Evolutionary conservation across 148 eudicot species (phyloP), one percentile per base, ranked within the genome.

Genomic region (Arbutus unedo): DNA sequence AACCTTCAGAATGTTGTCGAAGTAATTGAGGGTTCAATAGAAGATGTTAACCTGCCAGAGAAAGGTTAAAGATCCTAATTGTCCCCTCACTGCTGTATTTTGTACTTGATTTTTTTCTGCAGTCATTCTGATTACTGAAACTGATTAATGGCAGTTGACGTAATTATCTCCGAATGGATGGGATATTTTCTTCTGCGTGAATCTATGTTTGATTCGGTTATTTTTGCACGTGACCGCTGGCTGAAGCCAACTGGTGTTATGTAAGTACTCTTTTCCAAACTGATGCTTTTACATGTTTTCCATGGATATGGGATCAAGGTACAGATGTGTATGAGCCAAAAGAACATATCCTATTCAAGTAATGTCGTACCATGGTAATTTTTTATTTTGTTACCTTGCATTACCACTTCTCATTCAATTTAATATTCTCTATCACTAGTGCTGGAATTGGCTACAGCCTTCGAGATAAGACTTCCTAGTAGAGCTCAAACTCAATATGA

Each of bases 121-220:
- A 19, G 77, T 71, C 44, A 8, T 43, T 78, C 75, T 87, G 25
- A 87, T 78, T 31, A 11, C 3, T 51, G 55, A 25, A 81, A 80
- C 44, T 81, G 49, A 81, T 87, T 82, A 83, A 67, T 87, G 83
- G 84, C 91, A 96, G 99, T 96, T 82, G 99, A 96, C 88, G 93
- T 96, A 62, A 96, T 96, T 67, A 96, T 96, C 82, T 96, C 99
- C 0, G 99, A 96, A 84, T 96, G 99, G 99, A 96, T 96, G 99
- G 99, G 99, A 31, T 94, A 96, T 87, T 96, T 96, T 84, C 98
- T 96, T 83, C 93, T 96, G 18, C 98, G 99, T 81, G 99, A 96
- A 86, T 96, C 99, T 74, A 96, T 96, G 99, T 92, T 96, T 78
- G 99, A 96, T 85, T 96, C 99, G 41, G 99, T 96, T 23, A 92